Evolutionary conservation across 805 yeast genomes (phyloP).

Genomic region (Metschnikowia bowlesiae): DNA sequence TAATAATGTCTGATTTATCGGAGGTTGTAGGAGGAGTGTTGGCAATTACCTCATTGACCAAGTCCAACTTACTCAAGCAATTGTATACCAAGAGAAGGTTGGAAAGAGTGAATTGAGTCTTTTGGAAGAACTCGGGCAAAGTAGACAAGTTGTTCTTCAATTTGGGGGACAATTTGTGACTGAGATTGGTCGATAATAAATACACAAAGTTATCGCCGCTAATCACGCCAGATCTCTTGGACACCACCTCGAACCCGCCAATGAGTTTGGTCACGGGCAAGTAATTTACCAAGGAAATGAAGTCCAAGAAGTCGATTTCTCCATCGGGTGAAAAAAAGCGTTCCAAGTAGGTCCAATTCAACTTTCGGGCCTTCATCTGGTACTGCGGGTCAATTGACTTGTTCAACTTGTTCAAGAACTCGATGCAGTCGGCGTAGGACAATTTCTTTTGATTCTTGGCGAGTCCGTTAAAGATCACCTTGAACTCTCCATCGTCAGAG

Average conservation of each 20-base stretch:
- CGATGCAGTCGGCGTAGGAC: conserved; percentile 33
- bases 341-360: conserved; percentile 42
- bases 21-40: conserved; percentile 41
- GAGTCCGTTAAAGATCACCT: conserved; percentile 51
- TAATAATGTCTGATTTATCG: conserved; percentile 39
- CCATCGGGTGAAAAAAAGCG: conserved; percentile 39
- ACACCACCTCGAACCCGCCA: conserved; percentile 38
- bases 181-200: conserved; percentile 34
- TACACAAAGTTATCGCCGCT: conserved; percentile 27
- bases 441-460: conserved; percentile 18
- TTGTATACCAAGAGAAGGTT: conserved; percentile 39
- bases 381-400: conserved; percentile 38
- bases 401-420: conserved; percentile 32
- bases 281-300: conserved; percentile 37
- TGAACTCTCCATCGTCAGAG: conserved; percentile 38
- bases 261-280: conserved; percentile 44
- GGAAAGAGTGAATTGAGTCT: conserved; percentile 31
- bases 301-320: conserved; percentile 34
- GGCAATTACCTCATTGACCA: conserved; percentile 43
- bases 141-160: conserved; percentile 32
- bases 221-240: conserved; percentile 30
- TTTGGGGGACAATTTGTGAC: conserved; percentile 37
- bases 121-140: conserved; percentile 34
- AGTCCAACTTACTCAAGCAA: conserved; percentile 38
- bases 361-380: conserved; percentile 37